A percentile compares a stretch with the other conserved stretches of the same genome.
These are phyloP conservation scores for Leishmania guyanensis DNA, from an alignment of 208 protist genomes.

Conservation along the genomic window DNA sequence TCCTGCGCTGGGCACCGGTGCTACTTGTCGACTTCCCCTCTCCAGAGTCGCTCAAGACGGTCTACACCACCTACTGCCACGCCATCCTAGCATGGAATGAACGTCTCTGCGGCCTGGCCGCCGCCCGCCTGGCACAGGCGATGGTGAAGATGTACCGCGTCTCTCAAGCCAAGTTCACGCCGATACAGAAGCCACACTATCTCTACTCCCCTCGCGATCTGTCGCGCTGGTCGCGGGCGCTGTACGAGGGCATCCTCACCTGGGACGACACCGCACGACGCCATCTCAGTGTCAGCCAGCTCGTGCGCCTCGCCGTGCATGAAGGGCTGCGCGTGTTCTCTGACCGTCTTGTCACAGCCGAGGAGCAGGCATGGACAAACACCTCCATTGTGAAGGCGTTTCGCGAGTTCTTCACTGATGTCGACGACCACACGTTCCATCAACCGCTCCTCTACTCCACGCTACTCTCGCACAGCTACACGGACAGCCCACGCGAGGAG, in stretches of 20 bases:
- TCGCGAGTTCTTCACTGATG: conserved; percentile 81
- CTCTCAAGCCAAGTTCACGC: conserved; percentile 95
- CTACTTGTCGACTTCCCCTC: conserved; percentile 99
- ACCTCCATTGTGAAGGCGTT: conserved; percentile 74
- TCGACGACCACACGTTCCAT: conserved; percentile 56
- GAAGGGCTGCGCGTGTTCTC: conserved; percentile 98
- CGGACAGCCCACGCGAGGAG: conserved; percentile 81
- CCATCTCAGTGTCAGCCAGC: conserved; percentile 36
- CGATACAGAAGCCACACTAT: conserved; percentile 98
- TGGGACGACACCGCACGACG: conserved; percentile 55
- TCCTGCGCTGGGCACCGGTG: conserved; percentile 98
- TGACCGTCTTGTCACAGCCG: conserved; percentile 91
- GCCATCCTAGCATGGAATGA: conserved; percentile 86
- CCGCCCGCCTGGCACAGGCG: conserved; percentile 79
- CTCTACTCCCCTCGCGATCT: conserved; percentile 99
- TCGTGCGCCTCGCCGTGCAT: conserved; percentile 96
- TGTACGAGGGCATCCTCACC: conserved; percentile 94
- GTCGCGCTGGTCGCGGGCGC: conserved; percentile 97
- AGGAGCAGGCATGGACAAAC: conserved; percentile 97
- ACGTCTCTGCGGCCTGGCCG: conserved; percentile 33
- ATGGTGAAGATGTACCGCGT: conserved; percentile 97
- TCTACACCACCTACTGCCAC: conserved; percentile 98
- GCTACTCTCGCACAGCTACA: conserved; percentile 94
- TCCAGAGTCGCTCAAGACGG: conserved; percentile 95
- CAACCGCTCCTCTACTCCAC: conserved; percentile 97